These are phyloP conservation scores for Wickerhamiella sergipiensis DNA, from an alignment of 805 yeast species.

Conservation along the genomic window DNA sequence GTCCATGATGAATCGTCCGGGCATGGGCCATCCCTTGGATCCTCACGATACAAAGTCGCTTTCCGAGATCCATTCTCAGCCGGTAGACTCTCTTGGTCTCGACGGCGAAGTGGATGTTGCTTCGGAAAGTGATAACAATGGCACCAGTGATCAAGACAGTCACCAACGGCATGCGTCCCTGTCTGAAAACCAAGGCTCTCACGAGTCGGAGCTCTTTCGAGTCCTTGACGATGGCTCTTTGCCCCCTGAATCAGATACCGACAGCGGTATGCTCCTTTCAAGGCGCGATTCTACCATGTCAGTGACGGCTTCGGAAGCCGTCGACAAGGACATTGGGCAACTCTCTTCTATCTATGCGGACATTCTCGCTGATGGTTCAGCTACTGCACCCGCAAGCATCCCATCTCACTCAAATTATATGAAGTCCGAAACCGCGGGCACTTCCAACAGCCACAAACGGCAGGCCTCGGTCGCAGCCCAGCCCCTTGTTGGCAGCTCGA, in stretches of 20 bases:
- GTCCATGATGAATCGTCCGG: background rate
- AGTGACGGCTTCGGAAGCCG: background rate
- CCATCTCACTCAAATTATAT: background rate
- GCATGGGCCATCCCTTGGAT: background rate
- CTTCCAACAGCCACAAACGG: constrained; percentile 4
- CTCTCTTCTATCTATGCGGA: background rate
- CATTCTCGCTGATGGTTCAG: background rate
- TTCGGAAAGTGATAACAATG: background rate
- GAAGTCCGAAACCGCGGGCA: background rate
- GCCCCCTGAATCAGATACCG: background rate
- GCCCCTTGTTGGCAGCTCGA: constrained; percentile 11
- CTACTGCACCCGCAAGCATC: background rate
- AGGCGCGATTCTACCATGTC: background rate
- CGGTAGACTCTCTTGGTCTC: background rate
- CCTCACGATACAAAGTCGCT: background rate
- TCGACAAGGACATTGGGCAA: background rate
- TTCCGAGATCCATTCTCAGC: background rate
- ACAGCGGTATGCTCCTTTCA: background rate
- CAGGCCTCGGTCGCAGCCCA: constrained; percentile 10
- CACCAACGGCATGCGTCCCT: background rate
- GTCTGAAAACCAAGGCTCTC: background rate
- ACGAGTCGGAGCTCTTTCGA: background rate
- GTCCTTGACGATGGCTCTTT: background rate
- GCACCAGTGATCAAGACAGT: background rate
- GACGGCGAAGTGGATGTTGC: background rate